A percentile compares a stretch with the other conserved stretches of the same genome.
Conservation (phyloP, 768 basidiomycete genomes). For the Suillus variegatus region DNA sequence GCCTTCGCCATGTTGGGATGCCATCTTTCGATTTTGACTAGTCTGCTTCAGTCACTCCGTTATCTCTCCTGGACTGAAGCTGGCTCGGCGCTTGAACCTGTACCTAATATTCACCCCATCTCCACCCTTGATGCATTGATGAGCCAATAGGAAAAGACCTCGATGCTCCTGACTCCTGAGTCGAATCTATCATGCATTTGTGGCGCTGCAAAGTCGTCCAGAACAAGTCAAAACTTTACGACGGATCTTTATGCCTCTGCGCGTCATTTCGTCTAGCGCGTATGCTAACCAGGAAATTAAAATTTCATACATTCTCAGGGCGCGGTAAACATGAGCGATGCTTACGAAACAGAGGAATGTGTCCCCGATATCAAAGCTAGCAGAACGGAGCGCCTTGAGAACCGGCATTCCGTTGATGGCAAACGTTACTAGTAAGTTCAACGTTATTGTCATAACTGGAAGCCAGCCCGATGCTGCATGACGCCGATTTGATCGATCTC, state of each 20-base stretch:
- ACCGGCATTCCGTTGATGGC: slow-evolving; percentile 62
- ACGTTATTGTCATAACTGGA: slow-evolving; percentile 62
- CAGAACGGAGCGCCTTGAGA: not conserved
- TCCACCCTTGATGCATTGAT: slow-evolving; percentile 27
- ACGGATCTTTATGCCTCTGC: slow-evolving; percentile 51
- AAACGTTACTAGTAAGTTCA: slow-evolving; percentile 51
- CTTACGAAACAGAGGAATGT: slow-evolving; percentile 56
- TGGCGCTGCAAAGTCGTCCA: not conserved
- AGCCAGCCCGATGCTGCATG: slow-evolving; percentile 46
- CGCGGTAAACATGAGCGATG: slow-evolving; percentile 45
- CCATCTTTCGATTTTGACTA: slow-evolving; percentile 31
- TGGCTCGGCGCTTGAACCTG: slow-evolving; percentile 58
- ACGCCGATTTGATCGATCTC: not conserved
- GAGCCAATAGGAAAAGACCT: slow-evolving; percentile 39
- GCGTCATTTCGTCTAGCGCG: slow-evolving; percentile 22
- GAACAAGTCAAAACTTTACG: slow-evolving; percentile 12
- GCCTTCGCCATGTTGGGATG: slow-evolving; percentile 37
- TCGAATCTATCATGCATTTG: slow-evolving; percentile 25
- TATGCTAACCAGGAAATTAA: slow-evolving; percentile 14
- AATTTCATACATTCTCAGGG: slow-evolving; percentile 52
- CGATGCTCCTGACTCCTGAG: not conserved
- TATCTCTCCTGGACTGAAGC: slow-evolving; percentile 58
- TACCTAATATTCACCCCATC: slow-evolving; percentile 60
- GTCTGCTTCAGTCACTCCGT: slow-evolving; percentile 36
- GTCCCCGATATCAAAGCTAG: slow-evolving; percentile 47